These are phyloP conservation scores for Trametopsis cervina DNA, from an alignment of 768 basidiomycete genomes.

Conservation along the genomic window DNA sequence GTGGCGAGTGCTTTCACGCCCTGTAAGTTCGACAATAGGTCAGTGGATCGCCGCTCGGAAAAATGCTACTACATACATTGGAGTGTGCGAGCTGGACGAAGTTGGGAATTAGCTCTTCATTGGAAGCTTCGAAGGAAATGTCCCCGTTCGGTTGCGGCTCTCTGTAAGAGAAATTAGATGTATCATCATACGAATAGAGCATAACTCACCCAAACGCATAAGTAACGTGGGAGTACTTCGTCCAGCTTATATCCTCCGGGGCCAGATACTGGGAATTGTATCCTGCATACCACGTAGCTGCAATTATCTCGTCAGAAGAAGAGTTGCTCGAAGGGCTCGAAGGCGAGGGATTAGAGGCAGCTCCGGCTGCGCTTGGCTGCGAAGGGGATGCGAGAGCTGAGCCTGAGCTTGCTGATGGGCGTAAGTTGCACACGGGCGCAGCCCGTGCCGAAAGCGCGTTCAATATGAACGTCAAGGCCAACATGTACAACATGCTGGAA, in stretches of 20 bases:
- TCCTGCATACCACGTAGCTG: constrained; percentile 60
- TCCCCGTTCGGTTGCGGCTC: constrained; percentile 25
- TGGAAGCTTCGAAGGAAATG: constrained; percentile 33
- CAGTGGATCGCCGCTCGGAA: not conserved
- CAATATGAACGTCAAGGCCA: constrained; percentile 7
- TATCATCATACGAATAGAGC: not conserved
- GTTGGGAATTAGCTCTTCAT: constrained; percentile 41
- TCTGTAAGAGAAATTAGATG: constrained; percentile 16
- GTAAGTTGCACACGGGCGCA: constrained; percentile 20
- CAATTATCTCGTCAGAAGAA: constrained; percentile 24
- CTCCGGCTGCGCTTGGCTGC: constrained; percentile 1
- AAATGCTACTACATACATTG: constrained; percentile 22
- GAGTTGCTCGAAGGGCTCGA: constrained; percentile 3
- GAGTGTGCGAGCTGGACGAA: constrained; percentile 44
- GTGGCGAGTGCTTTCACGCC: constrained; percentile 48
- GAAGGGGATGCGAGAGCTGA: constrained; percentile 3
- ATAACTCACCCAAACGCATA: constrained; percentile 60
- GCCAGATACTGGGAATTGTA: constrained; percentile 47
- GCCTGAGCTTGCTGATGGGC: not conserved
- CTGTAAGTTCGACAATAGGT: constrained; percentile 25
- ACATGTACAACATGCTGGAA: constrained; percentile 6
- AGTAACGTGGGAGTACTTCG: constrained; percentile 56
- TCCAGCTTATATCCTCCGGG: constrained; percentile 52
- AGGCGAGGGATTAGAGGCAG: not conserved
- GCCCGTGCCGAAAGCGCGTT: constrained; percentile 17